Conservation (phyloP, 2,329 filamentous ascomycete genomes). For the Albophoma yamanashiensis region DNA sequence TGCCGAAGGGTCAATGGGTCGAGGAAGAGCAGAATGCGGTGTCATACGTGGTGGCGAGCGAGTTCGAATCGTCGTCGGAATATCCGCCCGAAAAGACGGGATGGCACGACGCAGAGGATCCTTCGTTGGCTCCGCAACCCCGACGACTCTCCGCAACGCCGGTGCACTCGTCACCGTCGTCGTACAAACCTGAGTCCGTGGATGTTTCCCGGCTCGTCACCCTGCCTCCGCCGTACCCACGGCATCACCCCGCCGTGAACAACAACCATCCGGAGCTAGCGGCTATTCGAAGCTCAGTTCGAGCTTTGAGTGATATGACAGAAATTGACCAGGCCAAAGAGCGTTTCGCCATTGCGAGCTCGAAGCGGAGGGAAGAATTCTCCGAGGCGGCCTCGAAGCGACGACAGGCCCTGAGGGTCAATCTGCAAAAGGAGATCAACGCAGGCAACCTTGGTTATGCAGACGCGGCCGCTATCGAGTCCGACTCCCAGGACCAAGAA, state of each 20-base stretch:
- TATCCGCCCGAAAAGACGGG: slow-evolving; percentile 47
- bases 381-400: slow-evolving; percentile 37
- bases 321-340: slow-evolving; percentile 62
- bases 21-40: slow-evolving; percentile 29
- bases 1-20: slow-evolving; percentile 70
- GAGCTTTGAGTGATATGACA: slow-evolving; percentile 60
- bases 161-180: slow-evolving; percentile 31
- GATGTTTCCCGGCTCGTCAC: slow-evolving; percentile 91
- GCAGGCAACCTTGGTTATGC: slow-evolving; percentile 71
- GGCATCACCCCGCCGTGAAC: slow-evolving; percentile 90
- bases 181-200: slow-evolving; percentile 44
- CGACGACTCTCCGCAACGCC: slow-evolving; percentile 29
- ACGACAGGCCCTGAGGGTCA: slow-evolving; percentile 55
- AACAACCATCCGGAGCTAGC: slow-evolving; percentile 90
- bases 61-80: slow-evolving; percentile 29
- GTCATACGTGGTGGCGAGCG: slow-evolving; percentile 25
- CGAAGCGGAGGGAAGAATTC: slow-evolving; percentile 47
- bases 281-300: slow-evolving; percentile 62
- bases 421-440: slow-evolving; percentile 69
- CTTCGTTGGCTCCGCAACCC: slow-evolving; percentile 31
- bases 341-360: slow-evolving; percentile 44
- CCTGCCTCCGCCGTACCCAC: slow-evolving; percentile 83
- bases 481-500: slow-evolving; percentile 62
- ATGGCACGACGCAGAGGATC: slow-evolving; percentile 37
- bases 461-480: slow-evolving; percentile 72